Conservation (phyloP, 768 basidiomycete genomes). For the Serendipita sp. region DNA sequence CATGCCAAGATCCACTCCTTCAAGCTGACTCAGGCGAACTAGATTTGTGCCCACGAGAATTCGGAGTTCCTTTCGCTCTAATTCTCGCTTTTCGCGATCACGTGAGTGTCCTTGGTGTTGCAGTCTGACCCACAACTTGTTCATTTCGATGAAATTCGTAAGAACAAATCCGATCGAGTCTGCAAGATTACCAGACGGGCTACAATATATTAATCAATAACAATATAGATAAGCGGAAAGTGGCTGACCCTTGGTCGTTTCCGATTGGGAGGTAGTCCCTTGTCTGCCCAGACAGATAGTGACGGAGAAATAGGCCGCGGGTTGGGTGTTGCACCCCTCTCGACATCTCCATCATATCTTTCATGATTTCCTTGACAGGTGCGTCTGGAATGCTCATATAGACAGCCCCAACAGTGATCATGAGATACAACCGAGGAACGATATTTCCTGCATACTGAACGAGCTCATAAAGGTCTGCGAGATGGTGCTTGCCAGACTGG, state of each 20-base stretch:
- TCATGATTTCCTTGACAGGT: slow-evolving; percentile 98
- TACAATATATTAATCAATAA: slow-evolving; percentile 18
- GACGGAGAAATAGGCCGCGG: slow-evolving; percentile 83
- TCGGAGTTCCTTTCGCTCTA: slow-evolving; percentile 86
- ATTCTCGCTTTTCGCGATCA: slow-evolving; percentile 91
- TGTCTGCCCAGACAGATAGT: slow-evolving; percentile 95
- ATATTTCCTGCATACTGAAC: slow-evolving; percentile 99
- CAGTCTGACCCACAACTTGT: slow-evolving; percentile 97
- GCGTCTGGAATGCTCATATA: slow-evolving; percentile 98
- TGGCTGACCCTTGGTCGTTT: slow-evolving; percentile 52
- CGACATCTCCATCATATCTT: slow-evolving; percentile 99
- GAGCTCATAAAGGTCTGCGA: slow-evolving; percentile 96
- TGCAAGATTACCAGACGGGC: slow-evolving; percentile 75
- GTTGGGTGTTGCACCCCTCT: slow-evolving; percentile 95
- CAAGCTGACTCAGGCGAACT: slow-evolving; percentile 84
- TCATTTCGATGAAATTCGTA: slow-evolving; percentile 99
- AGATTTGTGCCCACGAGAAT: slow-evolving; percentile 97
- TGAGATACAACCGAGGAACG: slow-evolving; percentile 84
- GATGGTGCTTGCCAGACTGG: slow-evolving; percentile 75
- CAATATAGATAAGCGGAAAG: background rate
- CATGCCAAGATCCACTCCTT: slow-evolving; percentile 90
- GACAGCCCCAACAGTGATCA: slow-evolving; percentile 98
- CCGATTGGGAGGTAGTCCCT: slow-evolving; percentile 91
- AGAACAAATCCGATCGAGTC: slow-evolving; percentile 93
- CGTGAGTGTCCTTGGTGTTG: slow-evolving; percentile 96